Base-by-base conservation (phyloP, 2,329 filamentous ascomycete species). In the Cytospora leucostoma region DNA sequence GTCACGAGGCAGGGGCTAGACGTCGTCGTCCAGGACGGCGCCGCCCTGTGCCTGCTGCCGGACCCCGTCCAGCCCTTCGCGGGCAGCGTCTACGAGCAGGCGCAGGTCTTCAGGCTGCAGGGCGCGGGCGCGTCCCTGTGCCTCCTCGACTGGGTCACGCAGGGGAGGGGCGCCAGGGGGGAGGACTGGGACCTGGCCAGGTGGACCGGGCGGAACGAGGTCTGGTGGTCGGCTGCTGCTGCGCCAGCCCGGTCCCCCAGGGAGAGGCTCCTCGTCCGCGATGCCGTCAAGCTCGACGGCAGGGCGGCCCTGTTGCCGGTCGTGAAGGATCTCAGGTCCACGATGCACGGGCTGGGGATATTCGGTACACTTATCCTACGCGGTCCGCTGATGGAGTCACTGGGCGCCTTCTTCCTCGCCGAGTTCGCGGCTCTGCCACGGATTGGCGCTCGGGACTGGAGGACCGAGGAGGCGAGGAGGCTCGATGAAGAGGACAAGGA, bases 21-120 rank as follows among this genome's bases (percentile, higher is more conserved):
- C 13, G 81, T 85, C 37, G 74, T 74, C 3, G 76, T 90, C 59
- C 77, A 79, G 32, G 70, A 79, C 15, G 78, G 75, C 27, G 84
- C 80, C 7, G 83, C 81, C 1, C 78, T 90, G 15, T 89, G 88
- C 70, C 80, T 90, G 65, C 83, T 98, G 12, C 95, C 95, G 0
- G 95, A 99, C 73, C 95, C 95, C 0, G 90, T 96, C 3, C 94
- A 97, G 73, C 95, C 95, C 0, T 98, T 96, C 74, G 88, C 87
- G 65, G 84, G 86, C 66, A 96, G 92, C 71, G 85, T 90, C 51
- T 98, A 97, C 75, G 86, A 90, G 69, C 95, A 98, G 76, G 83
- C 80, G 17, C 95, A 98, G 75, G 83, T 87, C 21, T 97, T 97
- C 75, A 83, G 83, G 40, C 76, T 89, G 57, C 79, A 79, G 56